Conservation (phyloP, 345 rosid species). For the Firmiana major region DNA sequence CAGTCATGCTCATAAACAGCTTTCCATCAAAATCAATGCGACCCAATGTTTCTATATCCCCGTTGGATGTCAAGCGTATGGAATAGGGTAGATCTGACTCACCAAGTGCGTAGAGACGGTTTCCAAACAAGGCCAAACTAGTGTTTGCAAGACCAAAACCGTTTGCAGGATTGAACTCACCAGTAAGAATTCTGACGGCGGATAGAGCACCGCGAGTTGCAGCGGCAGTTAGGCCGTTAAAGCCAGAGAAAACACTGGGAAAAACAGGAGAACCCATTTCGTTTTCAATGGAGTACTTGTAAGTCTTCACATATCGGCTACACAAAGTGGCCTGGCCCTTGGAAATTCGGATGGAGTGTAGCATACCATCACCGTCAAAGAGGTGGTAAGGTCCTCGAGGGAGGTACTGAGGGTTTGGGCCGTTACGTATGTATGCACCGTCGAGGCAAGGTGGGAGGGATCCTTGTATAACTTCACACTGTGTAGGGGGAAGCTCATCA, state of each 20-base stretch:
- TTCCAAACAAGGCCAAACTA: background rate
- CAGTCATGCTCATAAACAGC: background rate
- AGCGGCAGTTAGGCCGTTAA: background rate
- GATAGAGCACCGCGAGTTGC: background rate
- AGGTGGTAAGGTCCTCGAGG: slow-evolving; percentile 37
- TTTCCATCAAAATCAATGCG: slow-evolving; percentile 1
- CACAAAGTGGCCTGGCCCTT: background rate
- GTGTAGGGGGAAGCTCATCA: slow-evolving; percentile 57
- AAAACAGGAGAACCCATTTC: background rate
- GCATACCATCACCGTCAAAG: slow-evolving; percentile 12
- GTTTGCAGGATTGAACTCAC: background rate
- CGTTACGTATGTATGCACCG: slow-evolving; percentile 67
- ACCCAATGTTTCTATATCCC: slow-evolving; percentile 2
- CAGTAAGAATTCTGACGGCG: background rate
- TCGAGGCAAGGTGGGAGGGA: slow-evolving; percentile 49
- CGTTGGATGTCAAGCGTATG: background rate
- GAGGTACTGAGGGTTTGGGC: slow-evolving; percentile 64
- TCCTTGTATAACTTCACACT: slow-evolving; percentile 48
- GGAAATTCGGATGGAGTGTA: slow-evolving; percentile 1
- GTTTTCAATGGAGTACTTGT: background rate
- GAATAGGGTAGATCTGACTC: slow-evolving; percentile 2
- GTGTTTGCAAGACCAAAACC: background rate
- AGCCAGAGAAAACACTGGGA: background rate
- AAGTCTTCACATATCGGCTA: background rate
- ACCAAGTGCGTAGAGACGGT: background rate